A percentile compares a stretch with the other conserved stretches of the same genome.
phyloP scores from a whole-genome alignment of 2,329 filamentous ascomycete genomes.

The Colletotrichum viniferum region DNA sequence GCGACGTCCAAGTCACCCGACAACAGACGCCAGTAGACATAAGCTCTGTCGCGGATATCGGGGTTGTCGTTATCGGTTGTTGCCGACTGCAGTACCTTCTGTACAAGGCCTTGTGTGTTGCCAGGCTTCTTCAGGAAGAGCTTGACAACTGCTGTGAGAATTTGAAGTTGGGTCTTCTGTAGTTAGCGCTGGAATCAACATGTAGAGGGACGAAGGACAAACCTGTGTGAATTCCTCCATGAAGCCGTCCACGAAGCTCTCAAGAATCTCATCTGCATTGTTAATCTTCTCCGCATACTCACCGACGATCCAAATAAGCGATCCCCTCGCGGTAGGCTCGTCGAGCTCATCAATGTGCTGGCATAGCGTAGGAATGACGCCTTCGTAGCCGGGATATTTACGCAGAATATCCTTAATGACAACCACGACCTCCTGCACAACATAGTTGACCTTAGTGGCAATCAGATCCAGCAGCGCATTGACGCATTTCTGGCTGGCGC shows the following conservation, averaged over 20 bases:
- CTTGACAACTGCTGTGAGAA: constrained; percentile 95
- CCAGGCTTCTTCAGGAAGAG: constrained; percentile 97
- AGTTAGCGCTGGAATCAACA: constrained; percentile 13
- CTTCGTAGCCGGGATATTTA: constrained; percentile 97
- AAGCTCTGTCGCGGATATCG: constrained; percentile 94
- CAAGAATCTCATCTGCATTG: constrained; percentile 94
- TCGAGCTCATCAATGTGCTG: constrained; percentile 97
- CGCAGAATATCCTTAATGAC: constrained; percentile 99
- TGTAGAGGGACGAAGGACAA: constrained; percentile 29
- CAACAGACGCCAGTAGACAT: constrained; percentile 96
- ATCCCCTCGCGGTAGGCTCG: constrained; percentile 87
- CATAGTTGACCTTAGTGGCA: constrained; percentile 97
- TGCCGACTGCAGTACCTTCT: constrained; percentile 90
- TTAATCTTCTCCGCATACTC: constrained; percentile 99
- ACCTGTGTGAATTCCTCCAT: constrained; percentile 96
- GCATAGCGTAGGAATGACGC: constrained; percentile 95
- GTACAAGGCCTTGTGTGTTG: constrained; percentile 87
- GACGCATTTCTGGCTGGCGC: constrained; percentile 92
- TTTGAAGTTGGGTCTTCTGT: constrained; percentile 89
- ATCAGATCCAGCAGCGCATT: constrained; percentile 93
- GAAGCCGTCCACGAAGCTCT: constrained; percentile 91
- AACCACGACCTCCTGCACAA: constrained; percentile 97
- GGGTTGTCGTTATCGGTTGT: constrained; percentile 97
- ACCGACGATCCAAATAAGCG: constrained; percentile 97
- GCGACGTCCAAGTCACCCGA: constrained; percentile 91